Evolutionary conservation across 305 asterid species (phyloP), one percentile per base, ranked within the genome.

Genomic region (Rubia peregrina): DNA sequence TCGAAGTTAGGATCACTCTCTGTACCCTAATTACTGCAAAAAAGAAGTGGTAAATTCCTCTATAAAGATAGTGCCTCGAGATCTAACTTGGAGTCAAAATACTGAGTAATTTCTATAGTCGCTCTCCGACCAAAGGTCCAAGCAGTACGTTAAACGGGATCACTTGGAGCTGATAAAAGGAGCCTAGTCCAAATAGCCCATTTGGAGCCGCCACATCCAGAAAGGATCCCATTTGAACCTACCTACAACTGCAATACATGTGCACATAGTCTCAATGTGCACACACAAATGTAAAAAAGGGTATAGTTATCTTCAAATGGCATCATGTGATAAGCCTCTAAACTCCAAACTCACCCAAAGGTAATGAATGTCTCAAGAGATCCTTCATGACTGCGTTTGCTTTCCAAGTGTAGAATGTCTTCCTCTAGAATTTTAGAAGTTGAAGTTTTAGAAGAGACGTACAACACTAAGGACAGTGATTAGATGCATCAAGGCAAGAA

Each of bases 111-210:
- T 85, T 90, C 98, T 60, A 95, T 81, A 2, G 78, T 75, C 65
- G 96, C 94, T 83, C 83, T 93, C 43, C 84, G 82, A 73, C 95
- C 79, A 67, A 94, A 94, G 61, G 99, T 84, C 98, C 99, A 91
- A 21, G 83, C 69, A 0, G 92, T 83, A 65, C 97, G 94, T 71
- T 87, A 90, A 71, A 73, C 44, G 0, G 90, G 95, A 80, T 90
- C 87, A 36, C 59, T 80, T 17, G 99, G 99, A 70, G 89, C 98
- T 59, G 86, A 82, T 66, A 95, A 80, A 55, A 81, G 73, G 79
- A 75, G 66, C 97, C 95, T 67, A 91, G 85, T 69, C 97, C 97
- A 82, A 91, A 80, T 61, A 91, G 75, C 73, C 96, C 97, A 75
- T 91, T 91, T 49, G 93, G 90, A 66, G 97, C 96, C 56, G 95